Evolutionary conservation across 163 green algal species (phyloP).

Genomic region (Trebouxia gelatinosa): DNA sequence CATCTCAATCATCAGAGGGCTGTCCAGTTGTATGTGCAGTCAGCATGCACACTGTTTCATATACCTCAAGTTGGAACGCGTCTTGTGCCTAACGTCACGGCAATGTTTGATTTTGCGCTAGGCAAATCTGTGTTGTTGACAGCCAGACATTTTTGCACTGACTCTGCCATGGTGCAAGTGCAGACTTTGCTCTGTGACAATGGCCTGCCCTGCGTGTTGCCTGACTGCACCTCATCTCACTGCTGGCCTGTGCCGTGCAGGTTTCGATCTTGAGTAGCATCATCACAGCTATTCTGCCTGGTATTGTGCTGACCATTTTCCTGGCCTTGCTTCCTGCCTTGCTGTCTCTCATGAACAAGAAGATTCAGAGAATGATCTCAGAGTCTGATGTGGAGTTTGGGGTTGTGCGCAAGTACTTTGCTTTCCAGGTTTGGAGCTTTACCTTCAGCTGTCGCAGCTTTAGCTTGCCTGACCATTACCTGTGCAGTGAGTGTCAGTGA

Average conservation of each 20-base stretch:
- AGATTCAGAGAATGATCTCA: constrained; percentile 50
- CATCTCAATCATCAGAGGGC: too few relatives aligned
- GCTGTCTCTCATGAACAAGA: constrained; percentile 53
- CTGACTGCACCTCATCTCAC: too few relatives aligned
- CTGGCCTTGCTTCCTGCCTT: constrained; percentile 66
- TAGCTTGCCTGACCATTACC: not conserved
- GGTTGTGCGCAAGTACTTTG: constrained; percentile 70
- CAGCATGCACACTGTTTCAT: too few relatives aligned
- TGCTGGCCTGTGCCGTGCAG: not conserved
- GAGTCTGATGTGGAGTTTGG: constrained; percentile 60
- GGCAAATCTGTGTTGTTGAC: not conserved
- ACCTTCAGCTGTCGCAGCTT: too few relatives aligned
- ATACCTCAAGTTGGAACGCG: too few relatives aligned
- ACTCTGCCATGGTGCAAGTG: too few relatives aligned
- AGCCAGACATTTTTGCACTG: too few relatives aligned
- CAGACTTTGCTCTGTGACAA: too few relatives aligned
- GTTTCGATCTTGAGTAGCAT: constrained; percentile 41
- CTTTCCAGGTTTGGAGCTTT: constrained; percentile 65
- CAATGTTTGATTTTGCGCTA: not conserved
- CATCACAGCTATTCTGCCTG: constrained; percentile 52
- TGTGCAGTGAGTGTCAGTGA: not conserved
- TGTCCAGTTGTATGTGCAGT: too few relatives aligned
- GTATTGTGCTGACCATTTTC: constrained; percentile 79
- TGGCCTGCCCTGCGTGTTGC: too few relatives aligned
- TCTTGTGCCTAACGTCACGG: too few relatives aligned